Evolutionary conservation across 495 filamentous ascomycete species (phyloP).

Genomic region (Talaromyces trachyspermus): DNA sequence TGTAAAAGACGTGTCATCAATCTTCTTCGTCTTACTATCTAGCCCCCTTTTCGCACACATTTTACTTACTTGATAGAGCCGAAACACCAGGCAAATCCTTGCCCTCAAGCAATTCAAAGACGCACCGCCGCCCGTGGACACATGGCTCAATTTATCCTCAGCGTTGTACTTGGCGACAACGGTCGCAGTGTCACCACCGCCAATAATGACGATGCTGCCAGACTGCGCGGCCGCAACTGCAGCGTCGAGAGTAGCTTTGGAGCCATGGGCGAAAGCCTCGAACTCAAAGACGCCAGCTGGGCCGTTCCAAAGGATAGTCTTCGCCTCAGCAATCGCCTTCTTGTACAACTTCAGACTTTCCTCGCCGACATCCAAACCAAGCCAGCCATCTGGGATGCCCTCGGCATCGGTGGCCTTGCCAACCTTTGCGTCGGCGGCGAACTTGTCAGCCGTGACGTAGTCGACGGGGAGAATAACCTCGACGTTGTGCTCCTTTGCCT

Average conservation of each 20-base stretch:
- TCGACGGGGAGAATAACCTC: slow-evolving; percentile 90
- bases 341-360: slow-evolving; percentile 81
- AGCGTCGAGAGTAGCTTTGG: slow-evolving; percentile 82
- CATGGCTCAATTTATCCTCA: slow-evolving; percentile 95
- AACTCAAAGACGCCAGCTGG: slow-evolving; percentile 97
- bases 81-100: slow-evolving; percentile 92
- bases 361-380: slow-evolving; percentile 91
- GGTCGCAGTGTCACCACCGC: slow-evolving; percentile 95
- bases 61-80: slow-evolving; percentile 86
- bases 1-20: no score
- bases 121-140: slow-evolving; percentile 93
- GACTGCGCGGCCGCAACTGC: slow-evolving; percentile 69
- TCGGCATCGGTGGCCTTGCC: slow-evolving; percentile 78
- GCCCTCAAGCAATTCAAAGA: slow-evolving; percentile 91
- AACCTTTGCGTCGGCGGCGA: slow-evolving; percentile 72
- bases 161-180: slow-evolving; percentile 95
- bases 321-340: slow-evolving; percentile 72
- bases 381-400: slow-evolving; percentile 93
- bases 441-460: slow-evolving; percentile 94
- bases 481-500: slow-evolving; percentile 93
- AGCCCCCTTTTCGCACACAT: not conserved
- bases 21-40: not conserved
- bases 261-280: slow-evolving; percentile 84
- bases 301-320: slow-evolving; percentile 99
- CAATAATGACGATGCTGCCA: slow-evolving; percentile 94